Base-by-base conservation (phyloP, 768 basidiomycete species). In the Psilocybe tampanensis region DNA sequence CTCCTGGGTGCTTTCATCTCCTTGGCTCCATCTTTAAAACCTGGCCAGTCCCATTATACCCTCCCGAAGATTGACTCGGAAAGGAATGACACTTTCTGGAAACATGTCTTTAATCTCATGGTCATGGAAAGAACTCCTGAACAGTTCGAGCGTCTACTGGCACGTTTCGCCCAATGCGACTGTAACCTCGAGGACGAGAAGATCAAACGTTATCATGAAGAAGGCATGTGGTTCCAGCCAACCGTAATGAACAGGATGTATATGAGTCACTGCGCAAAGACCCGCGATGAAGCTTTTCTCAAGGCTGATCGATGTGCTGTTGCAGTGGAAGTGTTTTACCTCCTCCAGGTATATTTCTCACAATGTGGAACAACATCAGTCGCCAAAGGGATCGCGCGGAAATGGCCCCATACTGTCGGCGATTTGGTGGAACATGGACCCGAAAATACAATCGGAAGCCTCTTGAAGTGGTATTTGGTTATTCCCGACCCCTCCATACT, bases 381-480 rank as follows among this genome's bases (percentile, higher is more conserved):
- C 11, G 51, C 56, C 8, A 58, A 58, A 48, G 56, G 54, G 15
- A 17, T 26, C 19, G 44, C 54, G 18, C 29, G 36, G 22, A 36
- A 24, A 17, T 56, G 54, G 59, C 55, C 50, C 13, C 24, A 22
- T 29, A 26, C 12, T 18, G 21, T 36, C 18, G 36, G 29, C 44
- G 51, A 47, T 19, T 34, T 60, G 15, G 34, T 60, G 8, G 54
- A 49, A 5, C 26, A 47, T 19, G 59, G 59, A 1, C 44, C 55
- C 17, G 59, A 60, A 18, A 56, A 32, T 13, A 44, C 49, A 5
- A 41, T 56, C 8, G 24, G 56, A 49, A 49, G 26, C 19, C 52
- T 56, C 32, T 19, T 56, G 19, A 50, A 54, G 18, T 56, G 54
- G 59, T 52, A 56, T 43, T 39, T 41, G 15, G 48, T 53, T 45